Evolutionary conservation across 306 rosid species (phyloP), one percentile per base, ranked within the genome.

Genomic region (Glycine latifolia): DNA sequence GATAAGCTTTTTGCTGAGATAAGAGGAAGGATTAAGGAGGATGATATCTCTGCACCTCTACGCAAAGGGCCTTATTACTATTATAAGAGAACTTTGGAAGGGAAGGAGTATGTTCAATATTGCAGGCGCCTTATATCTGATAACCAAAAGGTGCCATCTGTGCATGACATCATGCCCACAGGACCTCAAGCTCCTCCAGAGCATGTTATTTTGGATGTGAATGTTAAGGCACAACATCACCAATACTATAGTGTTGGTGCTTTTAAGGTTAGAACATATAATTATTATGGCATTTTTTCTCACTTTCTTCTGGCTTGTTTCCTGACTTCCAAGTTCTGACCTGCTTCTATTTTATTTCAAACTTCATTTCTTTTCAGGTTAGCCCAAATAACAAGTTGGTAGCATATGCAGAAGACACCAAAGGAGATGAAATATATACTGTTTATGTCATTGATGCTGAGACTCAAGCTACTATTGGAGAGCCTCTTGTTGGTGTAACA

Each of bases 381-480:
- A 95, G 99, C 81, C 97, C 99, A 66, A 89, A 86, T 81, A 84
- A 84, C 86, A 87, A 91, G 76, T 81, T 95, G 70, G 94, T 95
- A 85, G 99, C 97, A 33, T 93, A 90, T 90, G 91, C 97, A 9
- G 97, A 92, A 77, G 99, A 95, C 58, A 93, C 99, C 35, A 95
- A 89, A 81, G 99, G 99, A 59, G 83, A 95, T 89, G 97, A 95
- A 86, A 95, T 89, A 79, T 95, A 95, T 81, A 95, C 90, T 9
- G 83, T 89, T 56, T 79, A 87, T 79, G 89, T 95, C 82, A 93
- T 95, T 69, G 97, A 93, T 80, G 85, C 88, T 62, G 91, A 92
- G 63, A 93, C 91, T 75, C 91, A 86, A 58, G 85, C 89, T 85
- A 80, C 84, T 20, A 81, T 91, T 14, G 94, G 95, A 15, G 79